Base-by-base conservation (phyloP, 352 stramenopile species). In the Thraustotheca clavata region DNA sequence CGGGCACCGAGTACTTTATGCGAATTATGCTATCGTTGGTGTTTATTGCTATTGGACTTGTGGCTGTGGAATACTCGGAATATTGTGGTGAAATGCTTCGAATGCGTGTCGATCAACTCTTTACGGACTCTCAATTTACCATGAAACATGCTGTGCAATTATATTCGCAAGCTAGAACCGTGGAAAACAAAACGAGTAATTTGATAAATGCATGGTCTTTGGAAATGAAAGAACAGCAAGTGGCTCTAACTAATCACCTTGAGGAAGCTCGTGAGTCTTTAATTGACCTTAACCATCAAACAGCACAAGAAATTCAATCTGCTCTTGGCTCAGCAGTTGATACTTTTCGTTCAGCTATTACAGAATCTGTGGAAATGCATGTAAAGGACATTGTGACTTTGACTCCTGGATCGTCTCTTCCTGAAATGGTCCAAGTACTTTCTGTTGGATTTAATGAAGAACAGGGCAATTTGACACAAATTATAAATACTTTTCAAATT, bases 291-390 rank as follows among this genome's bases (percentile, higher is more conserved):
- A 54, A 52, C 29, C 29, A 48, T 6, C 4, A 9, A 12, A 41
- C 39, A 0, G 46, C 46, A 33, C n/a, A 40, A 4, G 57, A 65
- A 4, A 32, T 65, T 24, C 4, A 52, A 54, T 31, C 26, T 20
- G 38, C 57, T 8, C 57, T 65, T 7, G 57, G 9, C 18, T n/a
- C 57, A 29, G 57, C 38, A 14, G 14, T 65, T 9, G 36, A 49
- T 4, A 16, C 43, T 8, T 52, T 65, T 31, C 36, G 46, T 20
- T 9, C 5, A 26, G 7, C 38, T 20, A 65, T 41, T 8, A 32
- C 27, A 16, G 38, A 27, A 29, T 54, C 57, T 16, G 38, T 54
- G n/a, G 16, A 38, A 6, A 29, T 31, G 38, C 43, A 50, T 14
- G 43, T 29, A 6, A 22, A 29, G 6, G 43, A 50, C 43, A 29